Evolutionary conservation across 129 eudicot species (phyloP), one percentile per base, ranked within the genome.

Genomic region (Mikania micrantha): DNA sequence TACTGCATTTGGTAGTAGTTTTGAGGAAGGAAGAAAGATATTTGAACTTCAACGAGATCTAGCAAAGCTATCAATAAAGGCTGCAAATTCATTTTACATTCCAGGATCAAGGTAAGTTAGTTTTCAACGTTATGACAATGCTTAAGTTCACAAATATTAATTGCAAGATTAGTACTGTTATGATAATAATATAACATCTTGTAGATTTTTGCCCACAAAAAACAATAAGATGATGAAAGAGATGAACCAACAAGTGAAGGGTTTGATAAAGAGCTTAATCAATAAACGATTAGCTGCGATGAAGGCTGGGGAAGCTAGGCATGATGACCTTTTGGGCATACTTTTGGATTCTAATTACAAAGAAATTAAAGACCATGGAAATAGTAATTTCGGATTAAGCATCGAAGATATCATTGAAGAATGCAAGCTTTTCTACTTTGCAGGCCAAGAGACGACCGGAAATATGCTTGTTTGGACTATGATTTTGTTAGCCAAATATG

Each of bases 381-480:
- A 25, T 69, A 67, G 5, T 11, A 67, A 16, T 7, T 75, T 47
- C 36, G 80, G 80, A 16, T 57, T 75, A 49, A 75, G 64, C 25
- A 75, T 68, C 2, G 57, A 75, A 7, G 80, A 75, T 9, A 70
- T 75, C 50, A 69, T 69, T 29, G 50, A 77, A 41, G 76, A 77
- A 61, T 70, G 81, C 50, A 77, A 70, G n/a, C 73, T 77, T 29
- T 71, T 77, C 53, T 71, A 64, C 24, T 35, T 64, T 56, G 77
- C 77, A 7, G 77, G 81, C 19, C 77, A 70, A 17, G 77, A 77
- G 34, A 70, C 81, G 4, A 71, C 81, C 0, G 65, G 34, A 70
- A 64, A 64, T 32, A 29, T 77, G 67, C 64, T 77, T 54, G 72
- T 77, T 38, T 77, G 81, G 81, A 71, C 81, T 15, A 64, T 77